phyloP scores from a whole-genome alignment of 179 eudicot species.

The Sideroxylon spinosum region DNA sequence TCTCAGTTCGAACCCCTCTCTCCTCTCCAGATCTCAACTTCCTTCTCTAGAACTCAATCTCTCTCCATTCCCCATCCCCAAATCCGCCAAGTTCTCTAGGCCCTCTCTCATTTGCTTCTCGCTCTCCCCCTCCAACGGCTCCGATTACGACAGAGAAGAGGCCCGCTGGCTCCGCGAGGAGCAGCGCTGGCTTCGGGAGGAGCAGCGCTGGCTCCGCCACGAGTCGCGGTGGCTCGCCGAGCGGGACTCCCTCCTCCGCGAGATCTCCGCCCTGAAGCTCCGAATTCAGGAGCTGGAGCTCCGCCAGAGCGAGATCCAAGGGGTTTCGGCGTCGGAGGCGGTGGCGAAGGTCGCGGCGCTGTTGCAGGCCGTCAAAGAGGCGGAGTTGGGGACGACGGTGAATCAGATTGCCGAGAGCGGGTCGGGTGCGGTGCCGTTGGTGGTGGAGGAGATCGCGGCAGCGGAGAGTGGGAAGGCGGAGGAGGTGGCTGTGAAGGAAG shows the following conservation, averaged over 20 bases:
- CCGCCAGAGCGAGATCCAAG: slow-evolving; percentile 16
- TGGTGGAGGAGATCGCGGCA: slow-evolving; percentile 14
- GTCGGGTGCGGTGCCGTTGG: slow-evolving; percentile 33
- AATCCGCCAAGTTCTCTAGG: slow-evolving; percentile 7
- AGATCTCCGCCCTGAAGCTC: slow-evolving; percentile 41
- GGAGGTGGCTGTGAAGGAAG: slow-evolving; percentile 29
- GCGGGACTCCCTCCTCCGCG: slow-evolving; percentile 49
- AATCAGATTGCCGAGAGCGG: slow-evolving; percentile 36
- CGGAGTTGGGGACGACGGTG: slow-evolving; percentile 20
- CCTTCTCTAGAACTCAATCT: neutral
- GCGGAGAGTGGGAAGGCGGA: slow-evolving; percentile 21
- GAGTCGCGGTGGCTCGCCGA: slow-evolving; percentile 70
- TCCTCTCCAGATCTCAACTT: slow-evolving; percentile 10
- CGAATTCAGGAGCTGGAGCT: slow-evolving; percentile 46
- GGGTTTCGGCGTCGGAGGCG: slow-evolving; percentile 21
- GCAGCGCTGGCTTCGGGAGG: slow-evolving; percentile 87
- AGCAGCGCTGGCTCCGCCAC: slow-evolving; percentile 86
- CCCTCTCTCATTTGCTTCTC: slow-evolving; percentile 29
- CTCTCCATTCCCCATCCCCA: slow-evolving; percentile 15
- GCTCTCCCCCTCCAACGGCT: slow-evolving; percentile 17
- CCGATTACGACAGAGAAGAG: slow-evolving; percentile 48
- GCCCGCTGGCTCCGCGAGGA: slow-evolving; percentile 87
- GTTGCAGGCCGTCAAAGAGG: slow-evolving; percentile 38
- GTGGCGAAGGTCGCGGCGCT: slow-evolving; percentile 28
- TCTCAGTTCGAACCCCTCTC: slow-evolving; percentile 19